phyloP scores from a whole-genome alignment of 805 yeast genomes.

The Cyberlindnera sargentensis region DNA sequence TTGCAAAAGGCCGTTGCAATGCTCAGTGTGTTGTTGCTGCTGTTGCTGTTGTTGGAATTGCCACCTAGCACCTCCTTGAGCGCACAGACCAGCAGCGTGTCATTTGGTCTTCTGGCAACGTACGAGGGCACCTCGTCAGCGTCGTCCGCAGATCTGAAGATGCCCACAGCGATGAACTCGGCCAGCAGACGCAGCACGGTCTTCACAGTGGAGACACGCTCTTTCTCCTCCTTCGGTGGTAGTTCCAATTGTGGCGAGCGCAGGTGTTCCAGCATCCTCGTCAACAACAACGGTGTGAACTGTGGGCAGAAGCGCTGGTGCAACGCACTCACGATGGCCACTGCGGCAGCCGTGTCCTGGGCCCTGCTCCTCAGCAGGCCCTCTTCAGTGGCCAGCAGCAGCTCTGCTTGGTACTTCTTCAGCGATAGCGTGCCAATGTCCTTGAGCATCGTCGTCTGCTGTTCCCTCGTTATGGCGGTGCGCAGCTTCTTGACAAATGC shows the following conservation, averaged over 20 bases:
- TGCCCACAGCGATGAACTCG: constrained; percentile 53
- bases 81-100: constrained; percentile 36
- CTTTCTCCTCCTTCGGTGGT: constrained; percentile 37
- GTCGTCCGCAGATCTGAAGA: constrained; percentile 42
- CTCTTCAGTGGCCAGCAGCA: constrained; percentile 55
- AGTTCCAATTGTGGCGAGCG: constrained; percentile 25
- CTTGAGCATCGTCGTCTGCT: constrained; percentile 38
- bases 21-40: constrained; percentile 26
- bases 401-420: constrained; percentile 69
- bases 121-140: constrained; percentile 39
- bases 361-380: constrained; percentile 45
- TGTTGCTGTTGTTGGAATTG: constrained; percentile 14
- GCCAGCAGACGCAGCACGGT: constrained; percentile 42
- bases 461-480: constrained; percentile 48
- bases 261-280: constrained; percentile 35
- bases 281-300: constrained; percentile 46
- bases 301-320: constrained; percentile 63
- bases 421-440: constrained; percentile 60
- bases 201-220: constrained; percentile 36
- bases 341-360: constrained; percentile 55
- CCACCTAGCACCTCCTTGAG: constrained; percentile 36
- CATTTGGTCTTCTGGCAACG: constrained; percentile 28
- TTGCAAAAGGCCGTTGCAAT: constrained; percentile 44
- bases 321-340: constrained; percentile 60
- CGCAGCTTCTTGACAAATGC: constrained; percentile 70